Conservation (phyloP, 2,329 filamentous ascomycete genomes). For the Triangularia setosa region DNA sequence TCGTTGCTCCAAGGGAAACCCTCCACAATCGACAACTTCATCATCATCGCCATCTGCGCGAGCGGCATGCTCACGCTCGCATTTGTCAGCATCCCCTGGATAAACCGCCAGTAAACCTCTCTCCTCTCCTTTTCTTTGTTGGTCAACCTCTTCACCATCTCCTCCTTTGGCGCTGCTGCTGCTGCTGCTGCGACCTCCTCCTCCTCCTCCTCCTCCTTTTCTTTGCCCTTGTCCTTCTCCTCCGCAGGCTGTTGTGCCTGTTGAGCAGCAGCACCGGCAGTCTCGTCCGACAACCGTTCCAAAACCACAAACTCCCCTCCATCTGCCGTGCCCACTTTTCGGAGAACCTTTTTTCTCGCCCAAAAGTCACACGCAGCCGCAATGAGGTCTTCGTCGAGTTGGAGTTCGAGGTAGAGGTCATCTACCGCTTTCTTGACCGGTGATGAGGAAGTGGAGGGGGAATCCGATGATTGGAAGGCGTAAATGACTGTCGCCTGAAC, state of each 20-base stretch:
- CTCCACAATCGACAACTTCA: conserved; percentile 84
- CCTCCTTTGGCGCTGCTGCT: conserved; percentile 40
- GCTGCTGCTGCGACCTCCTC: conserved; percentile 33
- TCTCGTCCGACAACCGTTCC: conserved; percentile 48
- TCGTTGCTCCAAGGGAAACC: conserved; percentile 89
- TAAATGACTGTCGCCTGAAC: conserved; percentile 88
- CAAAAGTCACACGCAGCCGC: conserved; percentile 66
- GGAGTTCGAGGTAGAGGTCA: conserved; percentile 51
- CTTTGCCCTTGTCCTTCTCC: conserved; percentile 22
- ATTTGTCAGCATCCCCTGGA: conserved; percentile 93
- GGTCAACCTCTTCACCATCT: conserved; percentile 45
- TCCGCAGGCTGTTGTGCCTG: conserved; percentile 24
- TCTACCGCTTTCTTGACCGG: conserved; percentile 45
- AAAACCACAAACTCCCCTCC: conserved; percentile 62
- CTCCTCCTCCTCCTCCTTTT: conserved; percentile 24
- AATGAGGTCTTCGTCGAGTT: conserved; percentile 72
- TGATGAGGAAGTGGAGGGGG: neutral
- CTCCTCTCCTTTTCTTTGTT: conserved; percentile 60
- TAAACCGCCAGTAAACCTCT: conserved; percentile 82
- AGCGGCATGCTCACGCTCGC: conserved; percentile 76
- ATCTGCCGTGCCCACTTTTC: conserved; percentile 39
- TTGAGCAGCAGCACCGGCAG: conserved; percentile 10
- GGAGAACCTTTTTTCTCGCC: conserved; percentile 64
- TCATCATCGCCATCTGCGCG: conserved; percentile 83
- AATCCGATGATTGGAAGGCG: conserved; percentile 51